Base-by-base conservation (phyloP, 495 filamentous ascomycete genomes). In the Astrocystis sublimbata region DNA sequence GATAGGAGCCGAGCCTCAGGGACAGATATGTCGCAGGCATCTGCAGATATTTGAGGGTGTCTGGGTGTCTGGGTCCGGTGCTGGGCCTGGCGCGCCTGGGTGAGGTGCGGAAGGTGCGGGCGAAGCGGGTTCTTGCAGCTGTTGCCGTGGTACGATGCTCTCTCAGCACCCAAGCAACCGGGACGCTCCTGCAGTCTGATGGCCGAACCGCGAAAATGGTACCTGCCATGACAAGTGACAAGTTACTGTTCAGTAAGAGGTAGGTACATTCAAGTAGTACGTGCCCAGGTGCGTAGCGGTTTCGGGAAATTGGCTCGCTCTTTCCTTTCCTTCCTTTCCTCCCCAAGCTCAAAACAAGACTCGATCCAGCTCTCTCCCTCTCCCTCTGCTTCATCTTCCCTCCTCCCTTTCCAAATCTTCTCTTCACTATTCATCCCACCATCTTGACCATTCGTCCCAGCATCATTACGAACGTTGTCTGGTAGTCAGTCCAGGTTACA, bases 241-340 rank as follows among this genome's bases (percentile, higher is more conserved):
- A n/a, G n/a, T n/a, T n/a, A n/a, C n/a, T n/a, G n/a, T n/a, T n/a
- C n/a, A n/a, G n/a, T n/a, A n/a, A n/a, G n/a, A n/a, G n/a, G n/a
- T n/a, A n/a, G n/a, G n/a, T n/a, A n/a, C n/a, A n/a, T n/a, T n/a
- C n/a, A n/a, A n/a, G n/a, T n/a, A n/a, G 46, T 2, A 49, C 46
- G n/a, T 49, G 17, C 2, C 6, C 17, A 30, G 23, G 13, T 49
- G 19, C 46, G 26, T n/a, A 49, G 46, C 15, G 9, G 26, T 30
- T 49, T 49, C 46, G 24, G 46, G 46, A 49, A 49, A 49, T 49
- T n/a, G n/a, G n/a, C n/a, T n/a, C n/a, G n/a, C n/a, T n/a, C n/a
- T n/a, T 49, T 30, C 30, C 46, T 49, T 1, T 23, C n/a, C 46
- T 31, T 30, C 17, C 46, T 49, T n/a, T 31, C 15, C 8, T 49